phyloP scores from a whole-genome alignment of 495 filamentous ascomycete species.

The Penicillium bialowiezense region DNA sequence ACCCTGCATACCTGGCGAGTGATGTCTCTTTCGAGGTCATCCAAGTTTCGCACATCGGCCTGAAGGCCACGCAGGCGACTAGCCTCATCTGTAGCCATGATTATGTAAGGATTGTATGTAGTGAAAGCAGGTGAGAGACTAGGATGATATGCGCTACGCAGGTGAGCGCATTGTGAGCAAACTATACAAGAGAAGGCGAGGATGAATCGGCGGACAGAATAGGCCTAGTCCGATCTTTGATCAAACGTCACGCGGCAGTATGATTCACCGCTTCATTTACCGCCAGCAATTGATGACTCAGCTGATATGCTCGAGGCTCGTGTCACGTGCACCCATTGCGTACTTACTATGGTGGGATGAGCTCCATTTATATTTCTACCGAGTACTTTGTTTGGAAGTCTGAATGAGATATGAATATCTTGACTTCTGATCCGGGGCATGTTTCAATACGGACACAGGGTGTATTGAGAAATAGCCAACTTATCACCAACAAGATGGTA shows the following conservation, averaged over 20 bases:
- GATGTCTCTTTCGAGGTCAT: conserved; percentile 79
- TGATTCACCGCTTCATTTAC: not conserved
- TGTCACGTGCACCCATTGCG: no score
- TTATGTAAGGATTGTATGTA: conserved; percentile 3
- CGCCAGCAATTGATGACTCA: conserved; percentile 2
- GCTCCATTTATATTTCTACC: no score
- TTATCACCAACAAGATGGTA: no score
- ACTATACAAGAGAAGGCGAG: not conserved
- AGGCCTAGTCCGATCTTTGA: conserved; percentile 1
- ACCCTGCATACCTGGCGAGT: conserved; percentile 40
- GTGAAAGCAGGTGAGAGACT: conserved; percentile 6
- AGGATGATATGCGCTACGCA: not conserved
- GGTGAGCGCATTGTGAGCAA: conserved; percentile 7
- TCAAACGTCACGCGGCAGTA: not conserved
- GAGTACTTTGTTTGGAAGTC: no score
- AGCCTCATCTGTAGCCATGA: conserved; percentile 45
- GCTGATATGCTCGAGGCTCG: no score
- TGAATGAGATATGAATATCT: no score
- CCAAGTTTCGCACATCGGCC: conserved; percentile 74
- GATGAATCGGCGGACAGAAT: not conserved
- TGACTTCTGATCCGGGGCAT: no score
- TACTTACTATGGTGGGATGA: no score
- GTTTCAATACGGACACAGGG: no score
- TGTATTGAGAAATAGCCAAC: no score
- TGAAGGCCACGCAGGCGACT: conserved; percentile 65